Evolutionary conservation across 768 basidiomycete species (phyloP).

Genomic region (Mycena amicta): DNA sequence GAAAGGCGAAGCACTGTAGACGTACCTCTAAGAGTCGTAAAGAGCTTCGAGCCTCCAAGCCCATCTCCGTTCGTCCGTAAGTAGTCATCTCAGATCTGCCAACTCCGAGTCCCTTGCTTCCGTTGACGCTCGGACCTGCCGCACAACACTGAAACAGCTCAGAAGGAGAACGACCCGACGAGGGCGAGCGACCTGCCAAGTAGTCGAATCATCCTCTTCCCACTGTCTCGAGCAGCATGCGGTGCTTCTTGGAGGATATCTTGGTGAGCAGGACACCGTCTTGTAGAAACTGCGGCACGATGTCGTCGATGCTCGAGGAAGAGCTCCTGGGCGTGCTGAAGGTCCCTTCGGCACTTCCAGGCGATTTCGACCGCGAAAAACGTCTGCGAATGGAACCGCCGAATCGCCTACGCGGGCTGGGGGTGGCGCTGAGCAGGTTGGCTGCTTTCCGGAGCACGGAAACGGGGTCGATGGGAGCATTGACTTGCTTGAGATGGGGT

Average conservation of each 20-base stretch:
- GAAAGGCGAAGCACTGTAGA: too few species aligned
- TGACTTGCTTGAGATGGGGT: background rate
- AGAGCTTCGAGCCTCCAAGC: too few species aligned
- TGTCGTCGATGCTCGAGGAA: slow-evolving; percentile 34
- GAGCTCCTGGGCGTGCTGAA: background rate
- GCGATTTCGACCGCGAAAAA: background rate
- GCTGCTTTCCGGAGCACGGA: slow-evolving; percentile 16
- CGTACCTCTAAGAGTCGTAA: too few species aligned
- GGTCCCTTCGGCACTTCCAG: background rate
- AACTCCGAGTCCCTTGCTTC: too few species aligned
- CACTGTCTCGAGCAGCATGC: slow-evolving; percentile 59
- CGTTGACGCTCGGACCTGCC: too few species aligned
- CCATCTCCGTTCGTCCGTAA: too few species aligned
- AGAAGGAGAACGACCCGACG: too few species aligned
- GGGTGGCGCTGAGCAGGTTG: slow-evolving; percentile 14
- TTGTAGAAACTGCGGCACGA: slow-evolving; percentile 54
- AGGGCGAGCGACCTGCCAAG: too few species aligned
- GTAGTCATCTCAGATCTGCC: too few species aligned
- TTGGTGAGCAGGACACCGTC: slow-evolving; percentile 77
- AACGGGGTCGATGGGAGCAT: background rate
- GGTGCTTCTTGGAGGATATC: slow-evolving; percentile 74
- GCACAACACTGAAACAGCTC: too few species aligned
- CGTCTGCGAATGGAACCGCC: slow-evolving; percentile 19
- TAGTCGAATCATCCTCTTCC: too few species aligned
- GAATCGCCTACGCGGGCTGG: slow-evolving; percentile 12